phyloP scores from a whole-genome alignment of 2,329 filamentous ascomycete genomes.

The Colletotrichum endophyticum region DNA sequence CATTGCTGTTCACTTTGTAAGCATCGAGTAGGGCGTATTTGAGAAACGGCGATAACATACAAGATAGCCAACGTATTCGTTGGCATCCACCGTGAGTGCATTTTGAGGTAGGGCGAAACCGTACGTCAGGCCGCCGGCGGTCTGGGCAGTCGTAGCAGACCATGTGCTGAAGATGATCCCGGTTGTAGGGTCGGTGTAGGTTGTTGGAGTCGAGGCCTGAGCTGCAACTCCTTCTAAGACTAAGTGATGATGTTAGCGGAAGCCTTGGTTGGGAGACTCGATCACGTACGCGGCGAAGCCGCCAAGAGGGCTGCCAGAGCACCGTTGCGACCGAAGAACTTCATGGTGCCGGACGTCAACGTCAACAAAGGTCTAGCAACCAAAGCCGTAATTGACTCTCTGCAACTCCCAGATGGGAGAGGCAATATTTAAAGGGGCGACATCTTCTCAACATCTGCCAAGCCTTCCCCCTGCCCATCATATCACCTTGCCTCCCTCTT shows the following conservation, averaged over 20 bases:
- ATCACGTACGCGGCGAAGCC: constrained; percentile 4
- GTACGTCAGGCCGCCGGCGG: constrained; percentile 52
- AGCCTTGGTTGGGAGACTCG: not conserved
- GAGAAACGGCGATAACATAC: constrained; percentile 37
- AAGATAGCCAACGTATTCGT: constrained; percentile 65
- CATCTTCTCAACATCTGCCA: not conserved
- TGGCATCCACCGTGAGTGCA: constrained; percentile 49
- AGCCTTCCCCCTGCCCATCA: not conserved
- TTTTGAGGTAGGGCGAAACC: constrained; percentile 59
- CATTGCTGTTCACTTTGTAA: constrained; percentile 41
- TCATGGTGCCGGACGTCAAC: constrained; percentile 12
- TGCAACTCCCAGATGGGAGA: not conserved
- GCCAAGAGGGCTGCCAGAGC: constrained; percentile 17
- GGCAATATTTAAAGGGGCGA: constrained; percentile 1
- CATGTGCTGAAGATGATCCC: constrained; percentile 60
- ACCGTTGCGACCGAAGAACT: constrained; percentile 14
- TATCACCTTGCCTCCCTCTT: not conserved
- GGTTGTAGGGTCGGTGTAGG: constrained; percentile 50
- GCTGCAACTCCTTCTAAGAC: constrained; percentile 18
- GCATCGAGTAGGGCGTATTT: not conserved
- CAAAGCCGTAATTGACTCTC: not conserved
- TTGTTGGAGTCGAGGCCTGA: constrained; percentile 19
- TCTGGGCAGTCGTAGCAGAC: constrained; percentile 37
- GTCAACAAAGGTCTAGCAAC: constrained; percentile 1
- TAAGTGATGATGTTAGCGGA: not conserved